Evolutionary conservation across 805 yeast species (phyloP).

Genomic region (Candida pini): DNA sequence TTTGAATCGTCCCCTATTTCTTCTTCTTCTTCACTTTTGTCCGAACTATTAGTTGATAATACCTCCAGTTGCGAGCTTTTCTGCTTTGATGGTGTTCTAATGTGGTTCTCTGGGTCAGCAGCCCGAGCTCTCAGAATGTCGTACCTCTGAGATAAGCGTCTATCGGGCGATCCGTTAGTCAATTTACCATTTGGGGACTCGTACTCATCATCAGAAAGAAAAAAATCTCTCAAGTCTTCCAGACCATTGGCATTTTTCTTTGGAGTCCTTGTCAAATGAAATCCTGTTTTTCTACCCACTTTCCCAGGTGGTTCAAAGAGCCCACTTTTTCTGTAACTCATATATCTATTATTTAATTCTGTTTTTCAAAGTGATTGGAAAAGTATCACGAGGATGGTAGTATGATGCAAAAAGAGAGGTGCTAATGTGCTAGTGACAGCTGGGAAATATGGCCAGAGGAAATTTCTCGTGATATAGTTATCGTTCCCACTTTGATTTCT

Average conservation of each 20-base stretch:
- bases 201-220: constrained; percentile 43
- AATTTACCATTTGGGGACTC: constrained; percentile 17
- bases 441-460: too few species aligned
- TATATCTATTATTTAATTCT: too few species aligned
- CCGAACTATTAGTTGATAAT: constrained; percentile 1
- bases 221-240: constrained; percentile 68
- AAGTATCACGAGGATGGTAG: too few species aligned
- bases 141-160: constrained; percentile 10
- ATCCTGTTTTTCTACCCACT: constrained; percentile 63
- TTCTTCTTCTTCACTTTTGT: constrained; percentile 8
- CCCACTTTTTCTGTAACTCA: constrained; percentile 31
- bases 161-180: constrained; percentile 12
- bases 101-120: too few species aligned
- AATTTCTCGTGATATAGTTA: too few species aligned
- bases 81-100: too few species aligned
- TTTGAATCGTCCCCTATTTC: constrained; percentile 14
- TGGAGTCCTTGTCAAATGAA: constrained; percentile 31
- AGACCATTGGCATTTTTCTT: constrained; percentile 53
- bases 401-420: too few species aligned
- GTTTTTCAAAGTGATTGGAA: too few species aligned
- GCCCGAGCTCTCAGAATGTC: constrained; percentile 12
- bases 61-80: too few species aligned
- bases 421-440: too few species aligned
- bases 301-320: constrained; percentile 43
- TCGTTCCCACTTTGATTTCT: too few species aligned